Conservation (phyloP, 1,139 yeast species). For the Sporopachydermia cereana region DNA sequence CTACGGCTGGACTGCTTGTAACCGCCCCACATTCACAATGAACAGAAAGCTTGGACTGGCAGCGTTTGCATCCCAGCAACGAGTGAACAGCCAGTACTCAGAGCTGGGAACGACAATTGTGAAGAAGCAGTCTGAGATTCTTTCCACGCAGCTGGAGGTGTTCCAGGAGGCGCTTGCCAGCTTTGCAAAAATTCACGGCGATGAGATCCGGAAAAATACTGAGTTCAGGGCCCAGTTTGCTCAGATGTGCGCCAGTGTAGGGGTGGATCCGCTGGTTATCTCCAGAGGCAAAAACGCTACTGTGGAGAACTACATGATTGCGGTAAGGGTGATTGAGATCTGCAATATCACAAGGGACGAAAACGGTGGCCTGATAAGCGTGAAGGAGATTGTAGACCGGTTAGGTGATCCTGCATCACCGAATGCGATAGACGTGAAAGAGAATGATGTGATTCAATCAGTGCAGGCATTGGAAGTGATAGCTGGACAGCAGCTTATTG, state of each 20-base stretch:
- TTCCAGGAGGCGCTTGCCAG: conserved; percentile 26
- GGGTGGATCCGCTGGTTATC: conserved; percentile 69
- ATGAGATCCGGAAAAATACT: conserved; percentile 51
- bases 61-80: conserved; percentile 24
- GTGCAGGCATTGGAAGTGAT: conserved; percentile 27
- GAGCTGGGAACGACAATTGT: conserved; percentile 22
- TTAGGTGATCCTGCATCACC: conserved; percentile 23
- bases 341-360: conserved; percentile 58
- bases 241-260: conserved; percentile 63
- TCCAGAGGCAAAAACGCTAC: conserved; percentile 33
- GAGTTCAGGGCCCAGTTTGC: conserved; percentile 62
- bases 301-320: conserved; percentile 52
- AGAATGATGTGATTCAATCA: conserved; percentile 38
- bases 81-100: conserved; percentile 22
- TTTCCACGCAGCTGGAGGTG: conserved; percentile 26
- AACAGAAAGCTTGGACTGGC: conserved; percentile 23
- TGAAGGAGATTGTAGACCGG: conserved; percentile 40
- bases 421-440: conserved; percentile 27
- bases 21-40: too few relatives aligned
- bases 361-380: conserved; percentile 70
- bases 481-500: conserved; percentile 36
- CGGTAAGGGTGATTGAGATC: conserved; percentile 62
- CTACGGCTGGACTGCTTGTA: too few relatives aligned
- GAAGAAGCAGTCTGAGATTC: conserved; percentile 23
- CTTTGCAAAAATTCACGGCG: conserved; percentile 38